A percentile compares a stretch with the other conserved stretches of the same genome.
Conservation (phyloP, 1,284 basidiomycete species). For the Trichosporon asahii region DNA sequence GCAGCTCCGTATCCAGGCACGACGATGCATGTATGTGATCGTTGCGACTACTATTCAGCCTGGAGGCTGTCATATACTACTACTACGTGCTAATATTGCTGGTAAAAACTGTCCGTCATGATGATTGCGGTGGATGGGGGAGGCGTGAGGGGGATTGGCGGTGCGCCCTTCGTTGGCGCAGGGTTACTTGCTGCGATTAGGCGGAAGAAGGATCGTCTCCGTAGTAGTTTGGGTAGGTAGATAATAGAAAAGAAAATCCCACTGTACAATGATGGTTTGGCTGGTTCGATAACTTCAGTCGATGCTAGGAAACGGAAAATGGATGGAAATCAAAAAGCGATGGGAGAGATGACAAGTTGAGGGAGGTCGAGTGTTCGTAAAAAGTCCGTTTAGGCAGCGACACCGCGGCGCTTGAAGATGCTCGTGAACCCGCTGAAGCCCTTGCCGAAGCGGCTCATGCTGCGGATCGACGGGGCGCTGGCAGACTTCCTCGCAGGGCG, state of each 20-base stretch:
- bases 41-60: neutral
- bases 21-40: conserved; percentile 7
- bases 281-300: neutral
- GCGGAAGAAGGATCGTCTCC: neutral
- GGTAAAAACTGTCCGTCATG: neutral
- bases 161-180: neutral
- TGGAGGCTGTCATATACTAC: neutral
- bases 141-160: neutral
- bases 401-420: conserved; percentile 21
- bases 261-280: neutral
- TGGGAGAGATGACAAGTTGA: neutral
- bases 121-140: neutral
- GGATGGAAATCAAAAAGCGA: neutral
- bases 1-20: neutral
- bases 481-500: neutral
- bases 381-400: conserved; percentile 15
- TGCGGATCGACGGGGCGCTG: conserved; percentile 8
- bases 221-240: neutral
- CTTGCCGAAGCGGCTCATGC: neutral
- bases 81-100: neutral
- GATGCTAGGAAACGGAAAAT: neutral
- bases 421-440: conserved; percentile 12
- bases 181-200: neutral
- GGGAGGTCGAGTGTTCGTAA: neutral
- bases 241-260: neutral